Conservation (phyloP, 2,329 filamentous ascomycete genomes). For the Colletotrichum cordylinicola region DNA sequence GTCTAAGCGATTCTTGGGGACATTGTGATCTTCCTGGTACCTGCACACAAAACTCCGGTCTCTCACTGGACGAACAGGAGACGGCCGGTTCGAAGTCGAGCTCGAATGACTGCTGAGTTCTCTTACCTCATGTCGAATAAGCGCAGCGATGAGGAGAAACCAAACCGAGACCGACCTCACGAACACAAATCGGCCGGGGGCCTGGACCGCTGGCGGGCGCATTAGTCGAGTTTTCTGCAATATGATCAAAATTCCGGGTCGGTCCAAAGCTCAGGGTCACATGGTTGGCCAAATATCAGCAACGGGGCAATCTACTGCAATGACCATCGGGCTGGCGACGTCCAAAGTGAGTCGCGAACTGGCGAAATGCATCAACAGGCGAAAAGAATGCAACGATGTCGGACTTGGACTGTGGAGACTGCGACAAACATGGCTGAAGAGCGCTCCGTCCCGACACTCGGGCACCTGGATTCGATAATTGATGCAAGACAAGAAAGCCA, state of each 20-base stretch:
- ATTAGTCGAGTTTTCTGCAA: background rate
- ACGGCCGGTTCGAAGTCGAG: background rate
- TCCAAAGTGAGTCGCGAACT: background rate
- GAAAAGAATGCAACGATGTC: background rate
- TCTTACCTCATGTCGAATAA: background rate
- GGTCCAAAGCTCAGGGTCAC: background rate
- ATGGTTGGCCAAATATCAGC: background rate
- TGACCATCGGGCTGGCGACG: background rate
- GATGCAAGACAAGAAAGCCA: conserved; percentile 3
- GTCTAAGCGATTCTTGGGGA: background rate
- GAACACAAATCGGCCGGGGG: background rate
- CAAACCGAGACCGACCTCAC: background rate
- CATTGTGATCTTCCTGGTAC: background rate
- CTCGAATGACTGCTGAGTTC: background rate
- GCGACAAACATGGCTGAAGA: conserved; percentile 4
- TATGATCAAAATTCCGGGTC: conserved; percentile 8
- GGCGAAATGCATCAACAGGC: background rate
- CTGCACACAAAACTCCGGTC: background rate
- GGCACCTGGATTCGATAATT: conserved; percentile 8
- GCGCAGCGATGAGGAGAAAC: background rate
- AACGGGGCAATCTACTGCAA: background rate
- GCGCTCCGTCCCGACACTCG: conserved; percentile 14
- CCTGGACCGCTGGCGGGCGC: background rate
- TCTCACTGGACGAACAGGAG: background rate
- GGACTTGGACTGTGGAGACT: background rate